Evolutionary conservation across 805 yeast genomes (phyloP).

Genomic region (Barnettozyma botsteinii): DNA sequence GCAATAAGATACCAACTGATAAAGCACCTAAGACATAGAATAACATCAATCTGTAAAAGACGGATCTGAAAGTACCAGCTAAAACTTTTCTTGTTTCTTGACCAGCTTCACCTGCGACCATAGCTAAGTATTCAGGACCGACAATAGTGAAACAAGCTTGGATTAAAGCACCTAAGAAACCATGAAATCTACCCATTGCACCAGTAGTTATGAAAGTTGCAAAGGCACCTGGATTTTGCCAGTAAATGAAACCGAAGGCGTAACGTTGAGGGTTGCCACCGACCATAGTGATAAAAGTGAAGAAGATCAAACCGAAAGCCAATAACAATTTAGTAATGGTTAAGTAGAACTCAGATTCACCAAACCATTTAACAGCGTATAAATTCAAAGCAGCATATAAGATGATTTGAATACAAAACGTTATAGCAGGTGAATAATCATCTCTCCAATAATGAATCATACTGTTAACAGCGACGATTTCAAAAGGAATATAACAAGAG

Average conservation of each 20-base stretch:
- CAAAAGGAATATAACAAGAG: conserved; percentile 72
- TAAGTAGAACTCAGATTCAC: conserved; percentile 75
- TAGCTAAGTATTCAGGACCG: conserved; percentile 77
- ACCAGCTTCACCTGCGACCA: conserved; percentile 76
- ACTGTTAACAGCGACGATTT: conserved; percentile 68
- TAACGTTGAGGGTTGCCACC: conserved; percentile 77
- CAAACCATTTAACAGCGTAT: conserved; percentile 66
- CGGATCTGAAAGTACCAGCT: conserved; percentile 68
- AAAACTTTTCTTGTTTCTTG: conserved; percentile 60
- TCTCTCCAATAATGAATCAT: conserved; percentile 75
- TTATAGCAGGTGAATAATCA: conserved; percentile 64
- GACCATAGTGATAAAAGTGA: conserved; percentile 72
- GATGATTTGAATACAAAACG: conserved; percentile 57
- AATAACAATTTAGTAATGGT: conserved; percentile 63
- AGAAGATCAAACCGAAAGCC: conserved; percentile 62
- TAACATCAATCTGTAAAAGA: conserved; percentile 49
- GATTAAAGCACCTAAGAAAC: conserved; percentile 60
- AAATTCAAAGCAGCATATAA: conserved; percentile 58
- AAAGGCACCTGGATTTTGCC: conserved; percentile 47
- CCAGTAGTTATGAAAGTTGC: conserved; percentile 51
- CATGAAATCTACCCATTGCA: conserved; percentile 59
- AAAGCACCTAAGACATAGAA: conserved; percentile 64
- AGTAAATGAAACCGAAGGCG: conserved; percentile 47
- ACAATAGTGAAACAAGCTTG: conserved; percentile 71
- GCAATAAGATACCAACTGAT: conserved; percentile 59